Evolutionary conservation across 2,329 filamentous ascomycete genomes (phyloP).

Genomic region (Alternaria solani): DNA sequence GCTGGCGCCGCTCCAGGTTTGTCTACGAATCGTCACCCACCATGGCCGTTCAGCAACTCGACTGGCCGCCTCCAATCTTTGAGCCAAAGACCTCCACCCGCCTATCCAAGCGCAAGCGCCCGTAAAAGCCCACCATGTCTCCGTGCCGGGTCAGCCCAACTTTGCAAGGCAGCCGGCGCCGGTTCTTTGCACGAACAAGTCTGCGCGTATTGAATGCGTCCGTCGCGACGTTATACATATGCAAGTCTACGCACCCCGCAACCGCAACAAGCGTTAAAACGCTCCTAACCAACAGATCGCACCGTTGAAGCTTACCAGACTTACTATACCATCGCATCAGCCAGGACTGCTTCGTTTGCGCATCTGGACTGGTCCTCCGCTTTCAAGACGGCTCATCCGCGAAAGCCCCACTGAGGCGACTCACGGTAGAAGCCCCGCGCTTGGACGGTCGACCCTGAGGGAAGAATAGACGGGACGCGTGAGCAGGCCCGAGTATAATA

Average conservation of each 20-base stretch:
- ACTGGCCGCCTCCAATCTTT: constrained; percentile 40
- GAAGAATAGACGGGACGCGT: constrained; percentile 35
- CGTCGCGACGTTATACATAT: constrained; percentile 45
- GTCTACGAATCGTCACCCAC: constrained; percentile 47
- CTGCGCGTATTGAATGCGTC: constrained; percentile 36
- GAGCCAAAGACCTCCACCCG: constrained; percentile 39
- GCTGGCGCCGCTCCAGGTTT: constrained; percentile 40
- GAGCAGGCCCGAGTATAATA: constrained; percentile 41
- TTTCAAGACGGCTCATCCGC: constrained; percentile 36
- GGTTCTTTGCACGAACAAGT: constrained; percentile 24
- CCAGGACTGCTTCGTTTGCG: constrained; percentile 28
- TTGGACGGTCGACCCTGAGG: constrained; percentile 37
- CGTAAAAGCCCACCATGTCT: constrained; percentile 40
- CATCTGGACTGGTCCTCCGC: constrained; percentile 31
- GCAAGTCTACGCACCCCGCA: constrained; percentile 37
- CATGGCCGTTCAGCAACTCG: constrained; percentile 38
- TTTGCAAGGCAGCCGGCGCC: constrained; percentile 35
- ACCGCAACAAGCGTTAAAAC: constrained; percentile 34
- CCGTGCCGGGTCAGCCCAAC: constrained; percentile 39
- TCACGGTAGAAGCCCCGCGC: constrained; percentile 40
- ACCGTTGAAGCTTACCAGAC: constrained; percentile 22
- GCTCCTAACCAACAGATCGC: constrained; percentile 39
- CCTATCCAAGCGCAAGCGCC: constrained; percentile 49
- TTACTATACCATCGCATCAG: constrained; percentile 22
- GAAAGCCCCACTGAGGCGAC: constrained; percentile 44